Evolutionary conservation across 306 rosid genomes (phyloP).

Genomic region (Phaseolus lunatus): DNA sequence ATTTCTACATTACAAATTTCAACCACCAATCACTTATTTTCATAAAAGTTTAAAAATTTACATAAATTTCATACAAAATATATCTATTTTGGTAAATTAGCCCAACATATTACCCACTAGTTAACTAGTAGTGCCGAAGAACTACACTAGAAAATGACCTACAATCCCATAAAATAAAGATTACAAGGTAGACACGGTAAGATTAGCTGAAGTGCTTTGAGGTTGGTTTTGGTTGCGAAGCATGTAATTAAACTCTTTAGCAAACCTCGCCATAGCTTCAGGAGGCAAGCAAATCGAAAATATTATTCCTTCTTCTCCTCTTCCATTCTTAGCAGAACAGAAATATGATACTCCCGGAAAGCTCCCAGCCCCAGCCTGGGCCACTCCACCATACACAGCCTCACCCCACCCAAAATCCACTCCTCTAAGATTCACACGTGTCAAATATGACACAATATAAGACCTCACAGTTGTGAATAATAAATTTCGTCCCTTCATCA

Average conservation of each 20-base stretch:
- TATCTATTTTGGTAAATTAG: no score
- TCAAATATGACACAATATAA: conserved; percentile 41
- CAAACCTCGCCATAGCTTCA: conserved; percentile 54
- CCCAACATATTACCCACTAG: no score
- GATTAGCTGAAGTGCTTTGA: neutral
- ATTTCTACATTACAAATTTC: no score
- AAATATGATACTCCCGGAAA: conserved; percentile 4
- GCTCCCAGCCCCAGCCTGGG: conserved; percentile 15
- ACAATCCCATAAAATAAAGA: no score
- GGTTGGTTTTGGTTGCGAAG: neutral
- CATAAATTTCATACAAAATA: no score
- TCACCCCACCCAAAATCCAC: conserved; percentile 68
- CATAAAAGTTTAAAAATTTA: no score
- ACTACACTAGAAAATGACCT: no score
- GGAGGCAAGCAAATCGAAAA: conserved; percentile 50
- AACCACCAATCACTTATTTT: no score
- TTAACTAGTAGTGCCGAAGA: no score
- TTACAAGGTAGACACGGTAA: neutral
- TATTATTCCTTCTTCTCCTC: conserved; percentile 52
- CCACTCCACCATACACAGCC: conserved; percentile 47
- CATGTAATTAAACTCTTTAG: conserved; percentile 38
- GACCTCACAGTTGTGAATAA: neutral
- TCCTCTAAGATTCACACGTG: neutral
- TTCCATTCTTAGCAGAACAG: neutral
- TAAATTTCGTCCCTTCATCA: conserved; percentile 40